phyloP scores from a whole-genome alignment of 1,284 basidiomycete genomes.

The Amylostereum areolatum region DNA sequence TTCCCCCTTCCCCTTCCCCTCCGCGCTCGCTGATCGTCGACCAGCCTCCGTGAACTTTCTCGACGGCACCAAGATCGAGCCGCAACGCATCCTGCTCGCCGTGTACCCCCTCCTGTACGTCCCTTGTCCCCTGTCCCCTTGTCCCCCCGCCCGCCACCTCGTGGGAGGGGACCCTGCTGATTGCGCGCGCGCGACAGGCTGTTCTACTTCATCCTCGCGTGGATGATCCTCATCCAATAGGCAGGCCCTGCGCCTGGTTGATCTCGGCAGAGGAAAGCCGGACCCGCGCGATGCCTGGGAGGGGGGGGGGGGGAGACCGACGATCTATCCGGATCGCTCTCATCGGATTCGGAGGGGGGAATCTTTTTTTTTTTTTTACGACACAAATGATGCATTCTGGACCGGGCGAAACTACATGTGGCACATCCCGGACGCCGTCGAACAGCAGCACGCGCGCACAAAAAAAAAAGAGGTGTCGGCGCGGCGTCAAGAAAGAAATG shows the following conservation, averaged over 20 bases:
- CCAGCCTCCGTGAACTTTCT: conserved; percentile 90
- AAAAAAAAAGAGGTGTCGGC: too few relatives aligned
- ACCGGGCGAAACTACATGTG: too few relatives aligned
- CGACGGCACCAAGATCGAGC: conserved; percentile 88
- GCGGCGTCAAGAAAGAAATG: too few relatives aligned
- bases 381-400: too few relatives aligned
- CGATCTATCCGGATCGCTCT: too few relatives aligned
- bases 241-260: neutral
- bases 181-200: conserved; percentile 35
- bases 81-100: conserved; percentile 81
- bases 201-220: conserved; percentile 83
- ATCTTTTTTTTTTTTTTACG: too few relatives aligned
- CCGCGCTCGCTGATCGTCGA: conserved; percentile 6
- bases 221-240: conserved; percentile 89
- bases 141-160: neutral
- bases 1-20: conserved; percentile 2
- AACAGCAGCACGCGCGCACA: too few relatives aligned
- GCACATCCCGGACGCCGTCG: too few relatives aligned
- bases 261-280: too few relatives aligned
- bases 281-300: too few relatives aligned
- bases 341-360: too few relatives aligned
- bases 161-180: neutral
- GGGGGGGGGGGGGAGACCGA: too few relatives aligned
- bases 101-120: conserved; percentile 87
- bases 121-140: conserved; percentile 6